Base-by-base conservation (phyloP, 75 land plant genomes). In the Cunninghamia lanceolata region DNA sequence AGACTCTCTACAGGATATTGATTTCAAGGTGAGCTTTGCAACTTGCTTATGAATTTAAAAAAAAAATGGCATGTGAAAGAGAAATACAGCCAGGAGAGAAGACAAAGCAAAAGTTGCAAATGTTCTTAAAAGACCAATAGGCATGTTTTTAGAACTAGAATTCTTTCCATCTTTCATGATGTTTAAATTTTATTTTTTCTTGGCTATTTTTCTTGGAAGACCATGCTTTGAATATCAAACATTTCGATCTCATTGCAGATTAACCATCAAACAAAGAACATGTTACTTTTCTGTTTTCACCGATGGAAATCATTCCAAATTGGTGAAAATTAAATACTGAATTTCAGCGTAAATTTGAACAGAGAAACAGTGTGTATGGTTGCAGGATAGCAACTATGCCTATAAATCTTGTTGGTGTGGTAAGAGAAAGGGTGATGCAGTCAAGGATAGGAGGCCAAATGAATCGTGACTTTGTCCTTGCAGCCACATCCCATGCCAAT, bases 1-100 rank as follows among this genome's bases (percentile, higher is more conserved):
- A 85, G 50, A 90, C 89, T 4, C 84, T 91, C 54, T 88, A 91
- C 86, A 88, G 78, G n/a, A 91, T 91, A 38, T 83, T 91, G 40
- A 91, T 91, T 39, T 85, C 85, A 85, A 91, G 89, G 93, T 91
- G 52, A 88, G 25, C 40, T 82, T 30, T 30, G 16, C 46, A 17
- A 39, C 30, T 39, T 70, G n/a, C 16, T 9, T 17, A 19, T 85
- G 82, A 42, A 43, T 21, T 35, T 16, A 28, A 84, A 16, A 71
- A 79, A 17, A 76, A 76, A 39, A 19, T 77, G 28, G 45, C 80
- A 77, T 38, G 7, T 77, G 43, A 38, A 77, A 77, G 25, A 77
- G 25, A 77, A 40, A 77, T 77, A 14, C 30, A 43, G 8, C 13
- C 15, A 45, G 34, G 32, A 25, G 52, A 43, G 46, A 28, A 45